Base-by-base conservation (phyloP, 1,139 yeast species). In the Candida pseudoviswanathii region DNA sequence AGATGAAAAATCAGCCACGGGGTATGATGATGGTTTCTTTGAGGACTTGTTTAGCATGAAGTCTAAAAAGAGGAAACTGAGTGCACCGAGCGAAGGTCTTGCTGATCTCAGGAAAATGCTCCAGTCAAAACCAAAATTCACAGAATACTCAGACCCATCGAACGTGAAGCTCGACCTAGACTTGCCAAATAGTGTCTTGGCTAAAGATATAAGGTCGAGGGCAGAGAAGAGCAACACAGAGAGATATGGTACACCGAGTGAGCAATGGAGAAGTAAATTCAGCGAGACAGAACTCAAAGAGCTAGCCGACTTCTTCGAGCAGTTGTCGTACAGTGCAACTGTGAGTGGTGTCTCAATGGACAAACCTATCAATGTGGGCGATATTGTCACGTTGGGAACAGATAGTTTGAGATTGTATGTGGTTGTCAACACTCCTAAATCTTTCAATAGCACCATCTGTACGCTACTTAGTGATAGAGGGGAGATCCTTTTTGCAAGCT, bases 381-480 rank as follows among this genome's bases (percentile, higher is more conserved):
- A 76, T 52, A 54, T 76, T 49, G 80, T 75, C 2, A 63, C 70
- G 0, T 48, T 75, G 6, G 51, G 57, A 22, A 63, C 64, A 7
- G 73, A 71, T n/a, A 63, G 64, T 45, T 59, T 67, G 5, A 61
- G 64, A 32, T 60, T 74, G 38, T 70, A 63, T 46, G 55, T 76
- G 9, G 66, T 76, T 2, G 75, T 66, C 7, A 65, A 61, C 2
- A 54, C 63, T 34, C 80, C 80, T 1, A 54, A 55, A 11, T 52
- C 57, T 5, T 55, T 75, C 7, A 60, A 58, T 4, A 61, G 70
- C 0, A 54, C 57, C 9, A 57, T 63, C 33, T 86, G 80, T 56
- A 78, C 87, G 0, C 75, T 82, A 52, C 68, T 84, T 44, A 78
- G 79, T 51, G 71, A 76, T 39, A 77, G 77, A 51, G 94, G 95